phyloP scores from a whole-genome alignment of 73 alveolate species.

The Diophrys sp. region DNA sequence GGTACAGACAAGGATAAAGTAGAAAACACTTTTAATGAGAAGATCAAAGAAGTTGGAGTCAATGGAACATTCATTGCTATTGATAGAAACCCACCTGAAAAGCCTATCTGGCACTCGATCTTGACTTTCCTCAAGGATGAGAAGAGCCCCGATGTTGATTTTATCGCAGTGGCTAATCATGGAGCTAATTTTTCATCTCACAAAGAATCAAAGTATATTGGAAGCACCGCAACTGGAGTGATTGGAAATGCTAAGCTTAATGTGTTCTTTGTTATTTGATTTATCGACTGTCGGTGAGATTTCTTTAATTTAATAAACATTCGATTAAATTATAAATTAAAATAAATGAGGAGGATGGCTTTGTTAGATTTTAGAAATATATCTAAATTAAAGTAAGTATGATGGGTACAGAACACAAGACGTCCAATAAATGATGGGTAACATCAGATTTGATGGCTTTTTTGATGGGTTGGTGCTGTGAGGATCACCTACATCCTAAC shows the following conservation, averaged over 20 bases:
- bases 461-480: no score
- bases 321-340: no score
- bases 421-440: no score
- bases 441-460: no score
- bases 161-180: slow-evolving; percentile 55
- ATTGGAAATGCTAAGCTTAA: slow-evolving; percentile 42
- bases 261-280: slow-evolving; percentile 9
- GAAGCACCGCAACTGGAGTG: slow-evolving; percentile 52
- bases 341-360: no score
- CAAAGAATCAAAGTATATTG: slow-evolving; percentile 52
- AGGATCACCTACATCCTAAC: no score
- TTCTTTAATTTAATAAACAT: no score
- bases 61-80: not conserved
- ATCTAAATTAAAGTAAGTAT: no score
- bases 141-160: slow-evolving; percentile 39
- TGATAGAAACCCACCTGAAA: not conserved
- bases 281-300: no score
- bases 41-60: not conserved
- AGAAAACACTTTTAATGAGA: no score
- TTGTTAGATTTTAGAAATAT: no score
- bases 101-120: slow-evolving; percentile 9
- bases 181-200: slow-evolving; percentile 55
- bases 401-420: no score
- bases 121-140: slow-evolving; percentile 29
- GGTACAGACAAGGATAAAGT: not conserved